A percentile compares a stretch with the other conserved stretches of the same genome.
phyloP scores from a whole-genome alignment of 1,284 basidiomycete genomes.

The Ceratobasidium papillatum region DNA sequence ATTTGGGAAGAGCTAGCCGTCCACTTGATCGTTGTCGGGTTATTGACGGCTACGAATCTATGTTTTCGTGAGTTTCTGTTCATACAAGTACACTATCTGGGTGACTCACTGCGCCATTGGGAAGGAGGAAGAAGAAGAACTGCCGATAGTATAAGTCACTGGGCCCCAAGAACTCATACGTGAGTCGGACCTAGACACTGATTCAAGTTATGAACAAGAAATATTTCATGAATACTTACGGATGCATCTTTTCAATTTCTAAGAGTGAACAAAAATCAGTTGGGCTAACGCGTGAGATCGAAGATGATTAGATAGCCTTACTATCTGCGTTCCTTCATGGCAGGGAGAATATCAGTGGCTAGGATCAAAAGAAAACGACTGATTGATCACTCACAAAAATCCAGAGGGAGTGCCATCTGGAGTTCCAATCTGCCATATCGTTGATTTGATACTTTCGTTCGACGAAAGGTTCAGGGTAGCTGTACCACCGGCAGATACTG shows the following conservation, averaged over 20 bases:
- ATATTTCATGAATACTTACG: slow-evolving; percentile 4
- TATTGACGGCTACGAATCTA: slow-evolving; percentile 51
- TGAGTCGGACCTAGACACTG: slow-evolving; percentile 1
- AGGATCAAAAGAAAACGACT: no score
- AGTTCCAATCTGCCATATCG: slow-evolving; percentile 60
- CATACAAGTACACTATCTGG: neutral
- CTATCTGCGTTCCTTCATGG: slow-evolving; percentile 30
- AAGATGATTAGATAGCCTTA: no score
- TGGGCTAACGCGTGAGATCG: no score
- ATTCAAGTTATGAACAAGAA: neutral
- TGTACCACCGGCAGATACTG: slow-evolving; percentile 56
- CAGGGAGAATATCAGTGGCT: neutral
- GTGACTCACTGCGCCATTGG: slow-evolving; percentile 52
- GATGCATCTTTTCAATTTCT: slow-evolving; percentile 39
- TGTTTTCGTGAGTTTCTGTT: neutral
- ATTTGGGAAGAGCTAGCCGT: slow-evolving; percentile 37
- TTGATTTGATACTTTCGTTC: slow-evolving; percentile 43
- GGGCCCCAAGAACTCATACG: slow-evolving; percentile 34
- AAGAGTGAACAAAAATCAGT: no score
- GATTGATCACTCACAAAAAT: slow-evolving; percentile 50
- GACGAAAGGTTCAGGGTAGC: slow-evolving; percentile 43
- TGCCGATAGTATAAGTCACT: slow-evolving; percentile 52
- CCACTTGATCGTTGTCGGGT: slow-evolving; percentile 42
- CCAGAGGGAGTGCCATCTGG: slow-evolving; percentile 60
- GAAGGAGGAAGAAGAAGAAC: slow-evolving; percentile 48